Base-by-base conservation (phyloP, 2,329 filamentous ascomycete species). In the Fusarium sp. region DNA sequence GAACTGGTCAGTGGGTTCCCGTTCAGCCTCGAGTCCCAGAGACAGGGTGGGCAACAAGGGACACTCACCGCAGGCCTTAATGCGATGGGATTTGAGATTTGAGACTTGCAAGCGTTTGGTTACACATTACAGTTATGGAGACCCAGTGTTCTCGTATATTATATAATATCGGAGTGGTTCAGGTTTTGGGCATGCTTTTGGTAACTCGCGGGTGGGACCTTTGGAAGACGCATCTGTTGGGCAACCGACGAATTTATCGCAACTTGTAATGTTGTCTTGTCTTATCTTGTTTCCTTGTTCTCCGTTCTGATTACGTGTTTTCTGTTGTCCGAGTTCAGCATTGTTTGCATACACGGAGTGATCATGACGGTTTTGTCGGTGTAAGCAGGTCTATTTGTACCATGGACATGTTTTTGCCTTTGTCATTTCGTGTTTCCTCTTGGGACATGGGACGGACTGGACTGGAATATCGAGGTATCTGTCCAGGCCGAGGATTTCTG, bases 41-140 rank as follows among this genome's bases (percentile, higher is more conserved):
- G 65, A 82, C 78, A 15, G 82, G 82, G 8, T 84, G 82, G 81
- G 82, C 82, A 62, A 83, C 82, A 38, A 74, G 72, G 34, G 72
- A 75, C 22, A 59, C 48, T 26, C 72, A 75, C 41, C 78, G 79
- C 57, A 79, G 77, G 52, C 56, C 65, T 42, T 76, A 77, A 32
- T 66, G 71, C 26, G 62, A 75, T 42, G 70, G 64, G 64, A 70
- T 66, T 56, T 47, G 66, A 57, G 44, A 30, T 57, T 59, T 36
- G 50, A 58, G 56, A 45, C 32, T 56, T 74, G 32, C 54, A 61
- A 44, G 39, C 66, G 26, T 55, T 42, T 50, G 39, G 24, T 44
- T 45, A 38, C 63, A 51, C 30, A 41, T 39, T 52, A 47, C 39
- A 52, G 50, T 58, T 45, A 58, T 30, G 34, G 50, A 57, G 51